Evolutionary conservation across 768 basidiomycete species (phyloP).

Genomic region (Lactarius deliciosus): DNA sequence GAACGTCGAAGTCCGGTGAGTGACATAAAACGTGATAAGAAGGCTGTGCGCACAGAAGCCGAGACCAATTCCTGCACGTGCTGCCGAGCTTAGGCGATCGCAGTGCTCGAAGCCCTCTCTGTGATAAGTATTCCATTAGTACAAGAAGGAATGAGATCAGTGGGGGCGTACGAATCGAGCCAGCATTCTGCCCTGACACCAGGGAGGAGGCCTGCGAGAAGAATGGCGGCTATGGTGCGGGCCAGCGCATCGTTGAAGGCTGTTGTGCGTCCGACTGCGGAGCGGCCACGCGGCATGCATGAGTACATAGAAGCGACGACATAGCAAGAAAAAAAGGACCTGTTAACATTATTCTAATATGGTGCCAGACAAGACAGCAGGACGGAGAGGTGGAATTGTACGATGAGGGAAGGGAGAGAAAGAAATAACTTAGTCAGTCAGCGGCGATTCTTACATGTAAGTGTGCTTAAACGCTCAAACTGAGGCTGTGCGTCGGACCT

Average conservation of each 20-base stretch:
- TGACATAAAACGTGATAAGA: background rate
- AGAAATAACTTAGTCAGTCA: background rate
- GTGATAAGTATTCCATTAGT: background rate
- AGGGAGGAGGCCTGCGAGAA: conserved; percentile 6
- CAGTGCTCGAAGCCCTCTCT: background rate
- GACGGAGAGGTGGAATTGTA: background rate
- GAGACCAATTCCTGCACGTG: conserved; percentile 4
- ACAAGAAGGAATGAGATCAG: background rate
- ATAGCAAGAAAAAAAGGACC: background rate
- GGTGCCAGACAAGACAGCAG: too few species aligned
- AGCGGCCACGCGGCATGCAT: background rate
- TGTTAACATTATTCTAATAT: background rate
- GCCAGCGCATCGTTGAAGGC: background rate
- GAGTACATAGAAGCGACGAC: background rate
- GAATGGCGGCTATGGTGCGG: background rate
- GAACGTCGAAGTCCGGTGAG: background rate
- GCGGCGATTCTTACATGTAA: background rate
- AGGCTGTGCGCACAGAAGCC: conserved; percentile 9
- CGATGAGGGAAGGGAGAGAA: background rate
- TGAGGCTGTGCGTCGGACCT: too few species aligned
- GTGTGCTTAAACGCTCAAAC: too few species aligned
- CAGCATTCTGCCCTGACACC: conserved; percentile 14
- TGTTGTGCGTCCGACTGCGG: background rate
- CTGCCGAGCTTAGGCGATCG: conserved; percentile 1
- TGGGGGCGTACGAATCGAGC: conserved; percentile 2